These are phyloP conservation scores for Aplosporella prunicola DNA, from an alignment of 2,329 filamentous ascomycete genomes.

Conservation along the genomic window DNA sequence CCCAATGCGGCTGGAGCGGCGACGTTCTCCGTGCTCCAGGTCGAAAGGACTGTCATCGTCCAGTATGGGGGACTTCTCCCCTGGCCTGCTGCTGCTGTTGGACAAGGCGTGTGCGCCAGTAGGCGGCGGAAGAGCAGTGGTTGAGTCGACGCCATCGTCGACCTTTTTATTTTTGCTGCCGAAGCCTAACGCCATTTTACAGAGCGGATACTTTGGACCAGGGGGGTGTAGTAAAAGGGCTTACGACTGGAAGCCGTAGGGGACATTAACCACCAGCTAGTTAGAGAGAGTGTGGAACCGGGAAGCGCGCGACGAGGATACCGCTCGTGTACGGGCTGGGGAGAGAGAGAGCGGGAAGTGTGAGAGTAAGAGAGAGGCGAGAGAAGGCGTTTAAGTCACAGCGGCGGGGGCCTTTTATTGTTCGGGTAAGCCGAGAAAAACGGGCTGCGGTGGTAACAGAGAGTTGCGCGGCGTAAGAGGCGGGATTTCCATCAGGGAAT, in stretches of 20 bases:
- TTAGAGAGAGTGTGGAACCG: not conserved
- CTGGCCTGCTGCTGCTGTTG: not conserved
- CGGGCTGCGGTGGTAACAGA: constrained; percentile 1
- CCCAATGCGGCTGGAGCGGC: constrained; percentile 35
- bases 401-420: not conserved
- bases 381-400: constrained; percentile 1
- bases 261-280: constrained; percentile 29
- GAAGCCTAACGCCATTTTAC: constrained; percentile 44
- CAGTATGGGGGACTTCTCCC: constrained; percentile 9
- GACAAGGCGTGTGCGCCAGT: too few relatives aligned
- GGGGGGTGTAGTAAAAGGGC: constrained; percentile 31
- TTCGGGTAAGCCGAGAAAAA: too few relatives aligned
- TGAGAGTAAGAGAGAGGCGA: not conserved
- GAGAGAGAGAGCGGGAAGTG: not conserved
- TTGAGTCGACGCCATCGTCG: constrained; percentile 4
- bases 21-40: constrained; percentile 19
- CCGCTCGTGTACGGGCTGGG: constrained; percentile 12
- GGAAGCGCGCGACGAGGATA: constrained; percentile 11
- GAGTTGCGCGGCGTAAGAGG: constrained; percentile 1
- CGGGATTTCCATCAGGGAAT: not conserved
- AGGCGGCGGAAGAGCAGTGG: too few relatives aligned
- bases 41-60: constrained; percentile 14
- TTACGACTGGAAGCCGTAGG: constrained; percentile 21
- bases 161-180: constrained; percentile 9
- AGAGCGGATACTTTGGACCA: constrained; percentile 36